A percentile compares a stretch with the other conserved stretches of the same genome.
Conservation (phyloP, 345 rosid genomes). For the Erodium maritimum region DNA sequence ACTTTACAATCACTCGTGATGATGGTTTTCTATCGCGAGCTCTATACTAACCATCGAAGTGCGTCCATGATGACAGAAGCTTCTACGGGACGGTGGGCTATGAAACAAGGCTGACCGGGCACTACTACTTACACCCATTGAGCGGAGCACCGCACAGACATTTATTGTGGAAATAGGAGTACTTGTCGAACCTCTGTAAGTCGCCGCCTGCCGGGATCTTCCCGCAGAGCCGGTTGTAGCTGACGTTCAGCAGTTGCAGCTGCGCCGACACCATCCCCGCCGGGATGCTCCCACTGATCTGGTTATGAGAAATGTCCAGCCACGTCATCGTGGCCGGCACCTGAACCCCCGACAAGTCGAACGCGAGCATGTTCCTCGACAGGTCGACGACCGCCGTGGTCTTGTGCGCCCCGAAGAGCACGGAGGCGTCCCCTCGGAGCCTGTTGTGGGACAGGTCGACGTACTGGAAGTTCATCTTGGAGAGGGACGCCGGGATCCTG, state of each 20-base stretch:
- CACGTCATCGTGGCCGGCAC: constrained; percentile 2
- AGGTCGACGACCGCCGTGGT: constrained; percentile 3
- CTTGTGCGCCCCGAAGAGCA: constrained; percentile 11
- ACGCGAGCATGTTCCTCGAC: constrained; percentile 15
- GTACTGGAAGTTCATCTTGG: neutral
- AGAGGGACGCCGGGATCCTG: constrained; percentile 7
- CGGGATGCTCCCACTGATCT: constrained; percentile 9
- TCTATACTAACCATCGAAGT: too few relatives aligned
- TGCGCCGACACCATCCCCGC: constrained; percentile 1
- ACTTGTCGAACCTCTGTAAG: constrained; percentile 5
- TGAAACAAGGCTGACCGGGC: too few relatives aligned
- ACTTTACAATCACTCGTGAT: too few relatives aligned
- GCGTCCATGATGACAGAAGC: too few relatives aligned
- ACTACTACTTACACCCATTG: constrained; percentile 5
- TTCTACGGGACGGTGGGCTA: too few relatives aligned
- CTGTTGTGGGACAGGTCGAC: constrained; percentile 12
- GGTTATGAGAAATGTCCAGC: constrained; percentile 13
- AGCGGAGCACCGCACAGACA: constrained; percentile 18
- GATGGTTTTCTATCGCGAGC: too few relatives aligned
- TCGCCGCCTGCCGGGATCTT: constrained; percentile 16
- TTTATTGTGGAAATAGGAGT: constrained; percentile 12
- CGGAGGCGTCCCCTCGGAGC: constrained; percentile 8
- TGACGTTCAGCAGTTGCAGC: constrained; percentile 14
- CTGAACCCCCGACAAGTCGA: constrained; percentile 8
- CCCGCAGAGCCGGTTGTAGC: constrained; percentile 16